Evolutionary conservation across 495 filamentous ascomycete genomes (phyloP).

Genomic region (Talaromyces adpressus): DNA sequence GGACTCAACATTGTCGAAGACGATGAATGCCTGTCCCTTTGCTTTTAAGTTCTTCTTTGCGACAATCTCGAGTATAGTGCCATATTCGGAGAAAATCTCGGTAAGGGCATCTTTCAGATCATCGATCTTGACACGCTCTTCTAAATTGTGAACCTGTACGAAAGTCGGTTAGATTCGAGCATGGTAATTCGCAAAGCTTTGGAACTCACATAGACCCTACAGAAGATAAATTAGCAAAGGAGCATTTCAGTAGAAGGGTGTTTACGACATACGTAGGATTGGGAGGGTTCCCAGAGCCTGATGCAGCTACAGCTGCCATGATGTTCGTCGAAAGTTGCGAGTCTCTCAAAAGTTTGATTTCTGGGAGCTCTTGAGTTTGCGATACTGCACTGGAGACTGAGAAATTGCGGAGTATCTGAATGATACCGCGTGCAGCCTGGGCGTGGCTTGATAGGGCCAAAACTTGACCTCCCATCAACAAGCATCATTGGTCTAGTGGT

Average conservation of each 20-base stretch:
- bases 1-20: conserved; percentile 73
- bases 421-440: neutral
- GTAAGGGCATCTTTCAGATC: conserved; percentile 64
- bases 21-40: conserved; percentile 94
- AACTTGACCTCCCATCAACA: neutral
- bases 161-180: conserved; percentile 9
- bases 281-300: conserved; percentile 26
- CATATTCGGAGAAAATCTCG: conserved; percentile 86
- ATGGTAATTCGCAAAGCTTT: neutral
- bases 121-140: conserved; percentile 84
- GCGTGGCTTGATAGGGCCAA: neutral
- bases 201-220: conserved; percentile 46
- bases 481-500: conserved; percentile 54
- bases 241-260: conserved; percentile 8
- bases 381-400: neutral
- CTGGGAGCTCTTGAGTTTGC: neutral
- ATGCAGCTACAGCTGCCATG: conserved; percentile 30
- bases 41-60: conserved; percentile 87
- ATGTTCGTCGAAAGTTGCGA: conserved; percentile 13
- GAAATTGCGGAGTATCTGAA: neutral
- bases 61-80: conserved; percentile 82
- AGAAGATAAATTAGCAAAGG: conserved; percentile 14
- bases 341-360: neutral
- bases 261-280: conserved; percentile 40
- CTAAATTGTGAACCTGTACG: conserved; percentile 75